Conservation (phyloP, 1,284 basidiomycete genomes). For the Leccinum pachyderme region DNA sequence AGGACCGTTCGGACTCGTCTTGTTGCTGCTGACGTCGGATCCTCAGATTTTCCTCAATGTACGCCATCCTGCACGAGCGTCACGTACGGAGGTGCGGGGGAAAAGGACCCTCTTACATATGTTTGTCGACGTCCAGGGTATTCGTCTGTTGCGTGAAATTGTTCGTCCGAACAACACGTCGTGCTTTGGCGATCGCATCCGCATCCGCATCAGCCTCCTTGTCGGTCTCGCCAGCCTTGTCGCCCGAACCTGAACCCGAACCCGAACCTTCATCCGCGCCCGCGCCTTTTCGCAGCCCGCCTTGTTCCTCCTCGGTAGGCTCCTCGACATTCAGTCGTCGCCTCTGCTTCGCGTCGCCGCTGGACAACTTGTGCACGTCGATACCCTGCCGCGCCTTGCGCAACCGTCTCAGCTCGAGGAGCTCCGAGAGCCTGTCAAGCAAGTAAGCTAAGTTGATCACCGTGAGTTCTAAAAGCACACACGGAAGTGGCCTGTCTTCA, state of each 20-base stretch:
- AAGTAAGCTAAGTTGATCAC: not conserved
- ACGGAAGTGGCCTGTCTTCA: slow-evolving; percentile 31
- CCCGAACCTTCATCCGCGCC: slow-evolving; percentile 29
- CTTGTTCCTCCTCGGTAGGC: slow-evolving; percentile 41
- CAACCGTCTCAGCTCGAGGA: slow-evolving; percentile 82
- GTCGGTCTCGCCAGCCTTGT: slow-evolving; percentile 11
- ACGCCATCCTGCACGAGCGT: slow-evolving; percentile 78
- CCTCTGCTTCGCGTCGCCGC: slow-evolving; percentile 77
- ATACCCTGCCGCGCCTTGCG: slow-evolving; percentile 80
- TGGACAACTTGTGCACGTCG: slow-evolving; percentile 79
- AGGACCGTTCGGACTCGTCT: slow-evolving; percentile 45
- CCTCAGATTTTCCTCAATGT: slow-evolving; percentile 91
- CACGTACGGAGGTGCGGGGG: too few relatives aligned
- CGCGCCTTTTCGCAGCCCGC: slow-evolving; percentile 50
- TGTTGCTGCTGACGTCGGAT: slow-evolving; percentile 65
- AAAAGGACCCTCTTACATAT: slow-evolving; percentile 66
- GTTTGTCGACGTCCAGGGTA: slow-evolving; percentile 93
- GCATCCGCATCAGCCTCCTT: slow-evolving; percentile 32
- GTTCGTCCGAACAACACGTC: slow-evolving; percentile 77
- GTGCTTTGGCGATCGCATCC: slow-evolving; percentile 65
- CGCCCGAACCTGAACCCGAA: not conserved
- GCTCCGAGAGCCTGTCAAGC: slow-evolving; percentile 64
- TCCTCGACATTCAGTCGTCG: slow-evolving; percentile 58
- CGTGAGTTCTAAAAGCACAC: not conserved
- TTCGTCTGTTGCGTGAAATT: slow-evolving; percentile 99